A percentile compares a stretch with the other conserved stretches of the same genome.
Evolutionary conservation across 192 early-diverging fungal genomes (phyloP).

Genomic region (Podila horticola): DNA sequence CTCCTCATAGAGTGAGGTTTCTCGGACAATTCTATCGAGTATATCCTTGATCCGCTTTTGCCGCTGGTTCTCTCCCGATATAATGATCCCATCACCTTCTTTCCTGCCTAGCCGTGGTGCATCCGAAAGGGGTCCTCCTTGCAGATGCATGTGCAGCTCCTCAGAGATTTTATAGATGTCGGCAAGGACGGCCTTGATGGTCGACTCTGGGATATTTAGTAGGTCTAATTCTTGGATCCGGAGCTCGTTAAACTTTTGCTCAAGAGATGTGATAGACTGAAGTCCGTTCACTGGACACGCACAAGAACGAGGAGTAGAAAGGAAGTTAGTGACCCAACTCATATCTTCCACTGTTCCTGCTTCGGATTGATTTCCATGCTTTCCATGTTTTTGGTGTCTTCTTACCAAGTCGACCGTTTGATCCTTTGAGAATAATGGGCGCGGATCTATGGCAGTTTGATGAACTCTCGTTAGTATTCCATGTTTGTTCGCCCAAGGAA

Average conservation of each 20-base stretch:
- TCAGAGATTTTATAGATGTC: conserved; percentile 66
- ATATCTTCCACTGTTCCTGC: no score
- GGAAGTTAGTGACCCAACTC: no score
- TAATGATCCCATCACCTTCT: conserved; percentile 33
- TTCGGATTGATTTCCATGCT: no score
- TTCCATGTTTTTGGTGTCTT: no score
- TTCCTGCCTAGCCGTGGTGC: conserved; percentile 16
- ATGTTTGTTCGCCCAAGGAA: neutral
- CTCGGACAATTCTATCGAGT: conserved; percentile 61
- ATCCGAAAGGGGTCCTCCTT: conserved; percentile 64
- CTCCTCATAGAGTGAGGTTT: conserved; percentile 69
- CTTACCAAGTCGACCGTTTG: conserved; percentile 49
- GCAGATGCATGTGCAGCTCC: conserved; percentile 69
- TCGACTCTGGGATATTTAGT: conserved; percentile 62
- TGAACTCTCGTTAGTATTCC: neutral
- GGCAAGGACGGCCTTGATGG: conserved; percentile 58
- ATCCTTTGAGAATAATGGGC: conserved; percentile 41
- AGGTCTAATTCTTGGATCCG: conserved; percentile 68
- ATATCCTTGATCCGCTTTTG: conserved; percentile 58
- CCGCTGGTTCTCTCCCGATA: conserved; percentile 53
- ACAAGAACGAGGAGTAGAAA: no score
- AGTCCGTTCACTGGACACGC: conserved; percentile 59
- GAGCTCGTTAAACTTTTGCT: conserved; percentile 62
- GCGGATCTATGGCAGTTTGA: neutral
- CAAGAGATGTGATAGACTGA: conserved; percentile 61